Percentiles rank a stretch among this genome's conserved stretches.
phyloP scores from a whole-genome alignment of 805 yeast species.

The Hanseniaspora occidentalis region DNA sequence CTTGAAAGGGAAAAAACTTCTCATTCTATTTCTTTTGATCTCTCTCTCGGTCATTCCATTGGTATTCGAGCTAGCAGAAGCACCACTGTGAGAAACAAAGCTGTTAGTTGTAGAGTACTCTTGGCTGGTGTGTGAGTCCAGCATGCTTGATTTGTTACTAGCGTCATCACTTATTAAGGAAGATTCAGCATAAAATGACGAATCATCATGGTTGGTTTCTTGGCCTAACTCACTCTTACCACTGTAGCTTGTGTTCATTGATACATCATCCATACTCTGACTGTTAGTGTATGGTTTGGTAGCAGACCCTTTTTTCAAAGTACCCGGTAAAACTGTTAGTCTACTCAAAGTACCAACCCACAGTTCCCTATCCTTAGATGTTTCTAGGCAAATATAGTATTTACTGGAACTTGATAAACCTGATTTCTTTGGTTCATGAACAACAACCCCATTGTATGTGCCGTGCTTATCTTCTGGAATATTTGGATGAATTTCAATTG shows the following conservation, averaged over 20 bases:
- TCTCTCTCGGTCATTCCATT: constrained; percentile 24
- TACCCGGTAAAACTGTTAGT: constrained; percentile 13
- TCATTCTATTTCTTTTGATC: constrained; percentile 35
- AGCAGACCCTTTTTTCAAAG: neutral
- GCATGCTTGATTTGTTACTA: constrained; percentile 5
- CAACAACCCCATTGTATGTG: constrained; percentile 24
- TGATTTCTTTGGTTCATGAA: constrained; percentile 29
- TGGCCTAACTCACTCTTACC: neutral
- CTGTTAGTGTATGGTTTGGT: neutral
- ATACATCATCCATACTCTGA: neutral
- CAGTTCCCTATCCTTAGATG: constrained; percentile 58
- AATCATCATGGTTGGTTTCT: neutral
- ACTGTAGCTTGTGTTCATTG: neutral
- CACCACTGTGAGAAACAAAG: neutral
- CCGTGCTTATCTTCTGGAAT: constrained; percentile 26
- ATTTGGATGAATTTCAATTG: constrained; percentile 27
- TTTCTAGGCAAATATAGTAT: constrained; percentile 68
- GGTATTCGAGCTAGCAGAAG: constrained; percentile 9
- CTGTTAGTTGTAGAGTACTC: constrained; percentile 2
- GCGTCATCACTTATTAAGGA: constrained; percentile 1
- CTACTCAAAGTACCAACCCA: constrained; percentile 47
- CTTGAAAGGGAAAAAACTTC: constrained; percentile 49
- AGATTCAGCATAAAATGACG: neutral
- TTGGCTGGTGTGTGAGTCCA: constrained; percentile 1
- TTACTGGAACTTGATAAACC: constrained; percentile 30